A percentile compares a stretch with the other conserved stretches of the same genome.
Evolutionary conservation across 2,329 filamentous ascomycete species (phyloP).

Genomic region (Sordariomycetes sp.): DNA sequence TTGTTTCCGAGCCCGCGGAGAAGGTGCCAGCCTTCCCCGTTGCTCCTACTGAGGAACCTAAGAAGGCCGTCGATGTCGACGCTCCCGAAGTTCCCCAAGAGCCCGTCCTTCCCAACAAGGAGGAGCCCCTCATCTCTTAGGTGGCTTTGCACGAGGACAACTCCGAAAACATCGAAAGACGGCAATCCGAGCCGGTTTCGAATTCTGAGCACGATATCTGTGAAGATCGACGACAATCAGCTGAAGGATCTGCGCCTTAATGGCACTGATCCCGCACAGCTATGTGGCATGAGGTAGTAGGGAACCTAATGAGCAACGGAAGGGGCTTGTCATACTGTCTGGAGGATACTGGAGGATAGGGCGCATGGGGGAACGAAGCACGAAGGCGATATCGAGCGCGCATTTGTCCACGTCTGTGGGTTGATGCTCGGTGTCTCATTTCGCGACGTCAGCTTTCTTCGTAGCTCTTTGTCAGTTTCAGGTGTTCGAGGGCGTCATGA

Average conservation of each 20-base stretch:
- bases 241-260: no score
- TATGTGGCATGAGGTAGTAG: no score
- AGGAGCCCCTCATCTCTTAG: constrained; percentile 13
- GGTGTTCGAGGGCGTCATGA: no score
- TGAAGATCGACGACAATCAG: no score
- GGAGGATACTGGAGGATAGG: background rate
- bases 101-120: constrained; percentile 14
- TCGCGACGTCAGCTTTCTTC: no score
- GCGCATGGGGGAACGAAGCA: constrained; percentile 2
- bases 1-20: constrained; percentile 13
- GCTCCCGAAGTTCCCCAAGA: constrained; percentile 11
- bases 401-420: constrained; percentile 4
- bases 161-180: background rate
- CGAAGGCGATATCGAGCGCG: constrained; percentile 6
- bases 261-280: no score
- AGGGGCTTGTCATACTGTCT: no score
- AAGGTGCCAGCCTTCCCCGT: constrained; percentile 22
- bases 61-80: constrained; percentile 11
- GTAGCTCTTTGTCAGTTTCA: background rate
- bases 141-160: constrained; percentile 5
- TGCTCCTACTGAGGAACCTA: constrained; percentile 26
- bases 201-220: background rate
- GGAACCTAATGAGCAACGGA: no score
- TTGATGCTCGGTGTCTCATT: no score
- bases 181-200: background rate